A percentile compares a stretch with the other conserved stretches of the same genome.
Conservation (phyloP, 257 asterid genomes). For the Solanum ossicruentum region DNA sequence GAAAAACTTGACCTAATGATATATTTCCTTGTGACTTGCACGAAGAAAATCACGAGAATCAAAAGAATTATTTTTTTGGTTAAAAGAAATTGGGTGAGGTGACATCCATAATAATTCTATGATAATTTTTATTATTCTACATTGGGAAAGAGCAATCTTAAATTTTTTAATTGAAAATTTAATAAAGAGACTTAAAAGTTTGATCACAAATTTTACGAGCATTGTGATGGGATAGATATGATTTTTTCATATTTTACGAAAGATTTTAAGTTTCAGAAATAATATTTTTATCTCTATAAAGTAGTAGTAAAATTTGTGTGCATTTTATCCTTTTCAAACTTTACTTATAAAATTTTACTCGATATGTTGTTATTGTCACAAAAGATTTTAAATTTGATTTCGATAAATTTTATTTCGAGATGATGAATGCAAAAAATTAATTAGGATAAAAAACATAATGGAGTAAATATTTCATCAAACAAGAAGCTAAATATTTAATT, state of each 20-base stretch:
- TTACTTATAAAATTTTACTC: too few relatives aligned
- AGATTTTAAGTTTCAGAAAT: accelerated
- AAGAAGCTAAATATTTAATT: background rate
- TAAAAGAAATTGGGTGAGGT: background rate
- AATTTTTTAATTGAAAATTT: background rate
- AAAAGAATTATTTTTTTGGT: background rate
- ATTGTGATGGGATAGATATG: accelerated
- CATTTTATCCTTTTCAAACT: too few relatives aligned
- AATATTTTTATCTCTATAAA: too few relatives aligned
- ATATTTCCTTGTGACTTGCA: background rate
- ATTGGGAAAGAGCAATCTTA: background rate
- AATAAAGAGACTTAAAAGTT: background rate
- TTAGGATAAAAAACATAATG: too few relatives aligned
- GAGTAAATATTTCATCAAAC: background rate
- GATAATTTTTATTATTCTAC: background rate
- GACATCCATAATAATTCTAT: background rate
- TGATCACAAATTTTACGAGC: background rate
- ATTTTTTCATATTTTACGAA: background rate
- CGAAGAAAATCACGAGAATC: background rate
- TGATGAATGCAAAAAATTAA: too few relatives aligned
- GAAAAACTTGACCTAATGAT: background rate
- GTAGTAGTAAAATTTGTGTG: too few relatives aligned
- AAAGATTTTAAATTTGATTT: accelerated
- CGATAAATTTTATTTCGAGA: too few relatives aligned
- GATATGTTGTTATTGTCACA: too few relatives aligned